Base-by-base conservation (phyloP, 2,329 filamentous ascomycete species). In the Alternaria triticina region DNA sequence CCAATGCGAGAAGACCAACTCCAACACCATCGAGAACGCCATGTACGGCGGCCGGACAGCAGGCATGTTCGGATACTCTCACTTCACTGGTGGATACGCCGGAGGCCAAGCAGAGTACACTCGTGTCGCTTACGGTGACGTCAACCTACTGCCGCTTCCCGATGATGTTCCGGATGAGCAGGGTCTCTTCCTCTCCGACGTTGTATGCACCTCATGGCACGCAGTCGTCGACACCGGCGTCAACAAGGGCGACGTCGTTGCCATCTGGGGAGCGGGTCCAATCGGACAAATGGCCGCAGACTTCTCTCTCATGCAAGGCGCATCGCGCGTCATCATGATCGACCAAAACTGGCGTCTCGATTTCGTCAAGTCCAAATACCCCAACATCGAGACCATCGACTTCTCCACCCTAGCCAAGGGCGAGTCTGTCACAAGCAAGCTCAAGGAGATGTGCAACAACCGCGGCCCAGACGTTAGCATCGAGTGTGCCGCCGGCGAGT, bases 91-190 rank as follows among this genome's bases (percentile, higher is more conserved):
- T 7, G 94, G 94, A 0, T 97, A 95, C 75, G 92, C 93, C 1
- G 93, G 94, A 52, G 93, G 93, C 0, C 94, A 97, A 79, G 91
- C 93, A 5, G 94, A 97, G 81, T 97, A 93, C 73, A 90, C 94
- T 0, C 87, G 93, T 8, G 92, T 96, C 8, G 93, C 94, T 0
- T 87, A 89, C 28, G 93, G 89, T 27, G 91, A 96, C 70, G 89
- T 93, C 63, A 97, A 97, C 74, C 83, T 97, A 22, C 84, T 97
- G 12, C 88, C 90, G 71, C 87, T 97, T 6, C 93, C 94, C 2
- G 89, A 91, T 57, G 86, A 87, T 69, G 90, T 97, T 0, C 91
- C 93, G 0, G 93, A 97, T 74, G 94, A 97, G 83, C 94, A 95
- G 82, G 91, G 75, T 10, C 84, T 97, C 1, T 97, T 88, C 78